Evolutionary conservation across 345 rosid genomes (phyloP), one percentile per base, ranked within the genome.

Genomic region (Isatis tinctoria): DNA sequence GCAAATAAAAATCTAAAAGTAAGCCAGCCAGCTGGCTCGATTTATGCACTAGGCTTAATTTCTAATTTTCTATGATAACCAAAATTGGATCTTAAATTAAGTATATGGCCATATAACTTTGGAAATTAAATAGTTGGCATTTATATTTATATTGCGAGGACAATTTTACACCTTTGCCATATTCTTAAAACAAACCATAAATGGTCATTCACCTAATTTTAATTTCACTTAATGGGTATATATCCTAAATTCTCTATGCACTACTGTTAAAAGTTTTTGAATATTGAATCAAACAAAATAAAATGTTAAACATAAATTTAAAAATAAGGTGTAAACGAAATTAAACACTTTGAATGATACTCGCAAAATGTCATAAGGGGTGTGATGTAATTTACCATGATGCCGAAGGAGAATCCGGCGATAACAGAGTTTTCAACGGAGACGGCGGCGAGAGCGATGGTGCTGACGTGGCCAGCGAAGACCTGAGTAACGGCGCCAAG

Each of bases 351-450:
- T 32, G 30, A 17, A 22, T 32, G 17, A 40, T 16, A 18, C 39
- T 52, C 49, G 0, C 35, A 62, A 45, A 10, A 60, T 49, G n/a
- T 24, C 17, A 4, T 3, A 37, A 67, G 26, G 14, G 26, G 22
- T 30, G 18, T 3, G 48, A 33, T 62, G 41, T 69, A 59, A 44
- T 5, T 14, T 86, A 93, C 92, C 98, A 87, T 88, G 81, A 69
- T 4, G 5, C 98, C 97, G 35, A 87, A 91, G 45, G 97, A 89
- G 84, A 94, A 91, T 51, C 97, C 97, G n/a, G 95, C 91, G 69
- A 94, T 85, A 84, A 94, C 93, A 3, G 97, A 86, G 79, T 91
- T 91, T 73, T 89, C 97, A 1, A 94, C 66, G 62, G 98, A 88
- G 79, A 91, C 87, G 41, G 93, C 97, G 3, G 95, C 97, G 12